phyloP scores from a whole-genome alignment of 345 rosid genomes.

The Populus ilicifolia region DNA sequence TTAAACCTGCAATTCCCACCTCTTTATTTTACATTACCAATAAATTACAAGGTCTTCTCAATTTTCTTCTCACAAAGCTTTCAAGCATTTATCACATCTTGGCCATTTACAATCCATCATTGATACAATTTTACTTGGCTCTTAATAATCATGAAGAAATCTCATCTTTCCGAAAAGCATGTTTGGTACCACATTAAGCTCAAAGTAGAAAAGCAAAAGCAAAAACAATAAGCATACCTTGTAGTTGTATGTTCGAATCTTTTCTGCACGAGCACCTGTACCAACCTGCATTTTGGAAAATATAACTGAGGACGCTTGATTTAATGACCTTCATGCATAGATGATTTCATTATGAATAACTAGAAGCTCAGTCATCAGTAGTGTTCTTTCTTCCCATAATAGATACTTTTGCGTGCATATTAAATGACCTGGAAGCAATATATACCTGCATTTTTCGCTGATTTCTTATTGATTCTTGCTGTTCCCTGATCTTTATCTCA shows the following conservation, averaged over 20 bases:
- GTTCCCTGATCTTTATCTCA: conserved; percentile 90
- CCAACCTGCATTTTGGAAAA: conserved; percentile 59
- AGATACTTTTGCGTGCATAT: neutral
- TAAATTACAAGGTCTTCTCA: too few species aligned
- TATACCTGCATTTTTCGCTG: conserved; percentile 72
- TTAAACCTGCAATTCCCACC: neutral
- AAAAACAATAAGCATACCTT: conserved; percentile 44
- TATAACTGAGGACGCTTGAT: neutral
- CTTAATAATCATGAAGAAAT: neutral
- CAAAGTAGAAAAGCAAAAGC: neutral
- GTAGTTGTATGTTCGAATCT: conserved; percentile 88
- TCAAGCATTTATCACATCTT: neutral
- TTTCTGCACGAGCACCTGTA: conserved; percentile 91
- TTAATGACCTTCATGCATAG: neutral
- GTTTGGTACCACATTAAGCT: neutral
- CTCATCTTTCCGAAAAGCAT: neutral
- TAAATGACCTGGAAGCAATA: neutral
- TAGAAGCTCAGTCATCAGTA: neutral
- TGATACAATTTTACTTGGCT: neutral
- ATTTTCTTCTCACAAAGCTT: neutral
- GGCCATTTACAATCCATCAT: neutral
- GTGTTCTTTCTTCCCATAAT: neutral
- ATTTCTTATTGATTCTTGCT: conserved; percentile 69
- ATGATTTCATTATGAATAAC: neutral
- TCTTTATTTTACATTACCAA: neutral